Conservation (phyloP, 2,329 filamentous ascomycete genomes). For the Xylariaceae sp. region DNA sequence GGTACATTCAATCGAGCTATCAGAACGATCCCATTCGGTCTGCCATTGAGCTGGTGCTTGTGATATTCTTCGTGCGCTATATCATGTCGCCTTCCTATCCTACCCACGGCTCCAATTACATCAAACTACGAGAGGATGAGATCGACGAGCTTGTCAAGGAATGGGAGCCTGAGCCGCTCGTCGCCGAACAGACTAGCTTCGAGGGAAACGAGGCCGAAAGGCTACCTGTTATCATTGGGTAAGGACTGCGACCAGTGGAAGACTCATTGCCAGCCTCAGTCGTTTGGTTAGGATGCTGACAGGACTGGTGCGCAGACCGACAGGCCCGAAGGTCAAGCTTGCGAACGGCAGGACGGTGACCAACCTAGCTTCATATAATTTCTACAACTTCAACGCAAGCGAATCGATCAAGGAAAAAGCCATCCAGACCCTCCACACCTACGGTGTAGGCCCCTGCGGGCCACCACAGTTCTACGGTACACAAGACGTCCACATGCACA, state of each 20-base stretch:
- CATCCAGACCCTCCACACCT: conserved; percentile 87
- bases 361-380: conserved; percentile 94
- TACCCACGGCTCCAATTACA: conserved; percentile 83
- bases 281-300: conserved; percentile 2
- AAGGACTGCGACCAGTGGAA: conserved; percentile 29
- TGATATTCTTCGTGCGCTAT: conserved; percentile 94
- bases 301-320: conserved; percentile 55
- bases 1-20: conserved; percentile 96
- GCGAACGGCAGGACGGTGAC: conserved; percentile 83
- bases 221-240: conserved; percentile 85
- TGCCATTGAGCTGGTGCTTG: conserved; percentile 85
- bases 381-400: conserved; percentile 94
- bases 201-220: conserved; percentile 83
- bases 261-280: background rate
- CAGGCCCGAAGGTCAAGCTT: conserved; percentile 85
- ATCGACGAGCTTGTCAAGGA: conserved; percentile 96
- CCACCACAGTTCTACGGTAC: conserved; percentile 98
- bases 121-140: conserved; percentile 88
- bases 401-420: conserved; percentile 93
- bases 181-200: conserved; percentile 65
- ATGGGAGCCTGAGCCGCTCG: conserved; percentile 91
- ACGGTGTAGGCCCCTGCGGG: conserved; percentile 93
- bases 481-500: conserved; percentile 97
- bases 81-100: conserved; percentile 88
- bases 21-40: conserved; percentile 94